A percentile compares a stretch with the other conserved stretches of the same genome.
phyloP scores from a whole-genome alignment of 1,284 basidiomycete genomes.

The Rugosomyces carneus region DNA sequence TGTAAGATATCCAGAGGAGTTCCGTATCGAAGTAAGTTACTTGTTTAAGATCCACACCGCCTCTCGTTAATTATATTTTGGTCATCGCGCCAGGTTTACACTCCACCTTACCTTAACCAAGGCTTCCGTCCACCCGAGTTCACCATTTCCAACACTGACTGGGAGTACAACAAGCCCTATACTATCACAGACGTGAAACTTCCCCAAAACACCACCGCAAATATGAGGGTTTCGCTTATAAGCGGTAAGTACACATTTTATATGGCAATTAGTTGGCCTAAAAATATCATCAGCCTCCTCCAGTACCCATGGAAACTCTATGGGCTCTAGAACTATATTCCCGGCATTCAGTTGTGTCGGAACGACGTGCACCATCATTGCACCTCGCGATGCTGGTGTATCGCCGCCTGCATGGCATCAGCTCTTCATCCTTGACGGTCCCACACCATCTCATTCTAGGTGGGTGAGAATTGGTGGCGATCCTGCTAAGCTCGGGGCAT shows the following conservation, averaged over 20 bases:
- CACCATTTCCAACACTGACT: conserved; percentile 52
- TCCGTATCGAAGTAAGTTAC: conserved; percentile 52
- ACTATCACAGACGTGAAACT: conserved; percentile 47
- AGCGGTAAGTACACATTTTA: conserved; percentile 25
- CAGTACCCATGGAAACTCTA: conserved; percentile 71
- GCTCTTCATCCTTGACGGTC: conserved; percentile 66
- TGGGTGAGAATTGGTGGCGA: conserved; percentile 76
- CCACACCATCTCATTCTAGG: conserved; percentile 64
- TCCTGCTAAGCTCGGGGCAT: conserved; percentile 57
- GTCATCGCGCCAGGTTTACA: conserved; percentile 41
- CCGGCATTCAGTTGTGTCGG: conserved; percentile 59
- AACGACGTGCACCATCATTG: conserved; percentile 57
- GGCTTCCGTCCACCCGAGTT: conserved; percentile 55
- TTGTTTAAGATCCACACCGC: neutral
- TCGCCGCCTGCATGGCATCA: conserved; percentile 78
- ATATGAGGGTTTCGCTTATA: conserved; percentile 54
- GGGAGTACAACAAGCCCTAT: conserved; percentile 47
- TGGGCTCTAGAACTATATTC: conserved; percentile 67
- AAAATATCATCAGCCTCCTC: conserved; percentile 43
- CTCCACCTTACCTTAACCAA: conserved; percentile 64
- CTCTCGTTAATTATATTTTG: neutral
- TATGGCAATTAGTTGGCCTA: neutral
- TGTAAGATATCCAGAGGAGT: conserved; percentile 55
- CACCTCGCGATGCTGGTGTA: conserved; percentile 60
- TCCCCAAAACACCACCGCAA: conserved; percentile 36